Evolutionary conservation across 352 stramenopile genomes (phyloP), one percentile per base, ranked within the genome.

Genomic region (Phytopythium sindhum): DNA sequence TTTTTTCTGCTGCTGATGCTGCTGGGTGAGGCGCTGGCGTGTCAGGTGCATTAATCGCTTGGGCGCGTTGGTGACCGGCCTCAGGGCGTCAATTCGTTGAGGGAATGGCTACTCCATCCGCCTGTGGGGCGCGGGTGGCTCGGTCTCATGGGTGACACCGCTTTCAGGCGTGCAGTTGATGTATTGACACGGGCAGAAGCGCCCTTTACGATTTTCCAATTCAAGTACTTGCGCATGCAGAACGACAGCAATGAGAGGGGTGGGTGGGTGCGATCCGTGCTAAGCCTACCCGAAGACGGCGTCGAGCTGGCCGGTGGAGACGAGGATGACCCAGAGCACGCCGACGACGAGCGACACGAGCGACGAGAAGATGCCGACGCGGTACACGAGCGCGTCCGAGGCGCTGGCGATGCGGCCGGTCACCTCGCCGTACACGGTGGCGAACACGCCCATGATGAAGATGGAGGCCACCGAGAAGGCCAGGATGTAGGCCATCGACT

Each of bases 371-470:
- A 92, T 69, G 23, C 74, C 73, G 24, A 92, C 69, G 29, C 72
- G 67, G 59, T 84, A 86, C 17, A 79, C 67, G 35, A 88, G 54
- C 29, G 67, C 52, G 41, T 74, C 61, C 29, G 73, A 84, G 37
- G 67, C 61, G 54, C 67, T 68, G 24, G 67, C 71, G 51, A 86
- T 48, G 19, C 70, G 76, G 14, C 70, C 70, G n/a, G 78, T 90
- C 58, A 76, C 41, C 54, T 84, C 77, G 28, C 90, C 86, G 67
- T 95, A 96, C 0, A 82, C 62, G 5, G 78, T 74, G 0, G 90
- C 84, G 73, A 96, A 97, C 5, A 76, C 72, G 47, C 88, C 89
- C 86, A 97, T 96, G 29, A 90, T 90, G 45, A 96, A 67, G 57
- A 89, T 96, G 55, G 73, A 90, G n/a, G 77, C 81, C 11, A 89